Evolutionary conservation across 2,329 filamentous ascomycete species (phyloP).

Genomic region (Phyllosticta citriasiana): DNA sequence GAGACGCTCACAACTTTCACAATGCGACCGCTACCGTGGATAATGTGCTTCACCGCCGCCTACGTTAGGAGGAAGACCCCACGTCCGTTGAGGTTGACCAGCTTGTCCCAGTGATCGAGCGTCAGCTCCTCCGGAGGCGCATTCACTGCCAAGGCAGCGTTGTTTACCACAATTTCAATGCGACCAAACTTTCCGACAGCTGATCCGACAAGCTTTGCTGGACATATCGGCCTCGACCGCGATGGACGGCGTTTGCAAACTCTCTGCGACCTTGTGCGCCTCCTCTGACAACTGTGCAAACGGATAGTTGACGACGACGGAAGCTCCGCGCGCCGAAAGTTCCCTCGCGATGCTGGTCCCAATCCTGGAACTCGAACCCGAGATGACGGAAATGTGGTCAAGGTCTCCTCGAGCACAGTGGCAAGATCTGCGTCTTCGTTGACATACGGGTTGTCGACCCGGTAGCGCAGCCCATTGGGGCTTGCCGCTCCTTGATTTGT

Average conservation of each 20-base stretch:
- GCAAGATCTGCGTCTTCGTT: slow-evolving; percentile 38
- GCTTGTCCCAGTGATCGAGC: slow-evolving; percentile 29
- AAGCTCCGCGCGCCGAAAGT: slow-evolving; percentile 31
- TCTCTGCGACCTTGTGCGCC: slow-evolving; percentile 20
- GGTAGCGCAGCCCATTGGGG: slow-evolving; percentile 40
- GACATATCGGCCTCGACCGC: slow-evolving; percentile 33
- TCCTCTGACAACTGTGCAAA: slow-evolving; percentile 20
- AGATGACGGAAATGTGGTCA: slow-evolving; percentile 26
- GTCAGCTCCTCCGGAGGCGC: slow-evolving; percentile 30
- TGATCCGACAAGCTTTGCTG: slow-evolving; percentile 24
- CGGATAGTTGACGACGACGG: slow-evolving; percentile 42
- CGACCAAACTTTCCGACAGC: slow-evolving; percentile 31
- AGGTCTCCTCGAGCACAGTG: slow-evolving; percentile 29
- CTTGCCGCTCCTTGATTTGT: slow-evolving; percentile 36
- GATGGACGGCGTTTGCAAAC: slow-evolving; percentile 23
- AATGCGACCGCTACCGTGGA: slow-evolving; percentile 28
- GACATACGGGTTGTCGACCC: slow-evolving; percentile 43
- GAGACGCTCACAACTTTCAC: slow-evolving; percentile 35
- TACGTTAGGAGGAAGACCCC: slow-evolving; percentile 36
- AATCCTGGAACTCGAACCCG: slow-evolving; percentile 36
- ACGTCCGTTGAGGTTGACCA: slow-evolving; percentile 34
- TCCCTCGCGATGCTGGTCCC: slow-evolving; percentile 34
- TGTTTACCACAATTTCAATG: slow-evolving; percentile 42
- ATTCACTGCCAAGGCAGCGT: slow-evolving; percentile 31
- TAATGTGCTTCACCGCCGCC: slow-evolving; percentile 30